A percentile compares a stretch with the other conserved stretches of the same genome.
phyloP scores from a whole-genome alignment of 2,329 filamentous ascomycete genomes.

The Lasiodiplodia sp. region DNA sequence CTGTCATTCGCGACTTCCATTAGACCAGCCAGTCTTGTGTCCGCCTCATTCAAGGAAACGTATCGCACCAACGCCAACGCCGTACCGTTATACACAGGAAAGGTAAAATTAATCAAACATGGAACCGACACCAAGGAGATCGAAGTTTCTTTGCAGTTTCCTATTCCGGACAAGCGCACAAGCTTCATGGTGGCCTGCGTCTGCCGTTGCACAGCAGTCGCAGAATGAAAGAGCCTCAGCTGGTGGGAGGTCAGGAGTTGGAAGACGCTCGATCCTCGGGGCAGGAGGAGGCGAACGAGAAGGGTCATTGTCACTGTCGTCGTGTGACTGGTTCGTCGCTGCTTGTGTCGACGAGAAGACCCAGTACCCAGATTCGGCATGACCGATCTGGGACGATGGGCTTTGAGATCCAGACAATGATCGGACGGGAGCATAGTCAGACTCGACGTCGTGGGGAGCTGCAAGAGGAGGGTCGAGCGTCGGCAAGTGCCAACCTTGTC shows the following conservation, averaged over 20 bases:
- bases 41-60: not conserved
- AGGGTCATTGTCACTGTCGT: not conserved
- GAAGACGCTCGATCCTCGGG: constrained; percentile 41
- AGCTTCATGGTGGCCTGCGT: constrained; percentile 30
- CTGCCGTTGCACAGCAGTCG: constrained; percentile 37
- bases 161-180: constrained; percentile 35
- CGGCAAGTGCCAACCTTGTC: not conserved
- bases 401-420: not conserved
- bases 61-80: constrained; percentile 12
- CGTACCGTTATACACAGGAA: constrained; percentile 20
- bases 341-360: not conserved
- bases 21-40: not conserved
- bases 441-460: not conserved
- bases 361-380: not conserved
- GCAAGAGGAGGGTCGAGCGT: not conserved
- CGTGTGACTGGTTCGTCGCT: not conserved
- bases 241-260: constrained; percentile 44
- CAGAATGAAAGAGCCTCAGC: constrained; percentile 43
- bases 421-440: not conserved
- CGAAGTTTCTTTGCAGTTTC: constrained; percentile 23
- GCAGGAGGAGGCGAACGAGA: constrained; percentile 37
- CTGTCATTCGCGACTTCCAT: not conserved
- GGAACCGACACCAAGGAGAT: constrained; percentile 6
- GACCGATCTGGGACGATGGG: not conserved
- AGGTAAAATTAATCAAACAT: constrained; percentile 7